Percentiles rank a stretch among this genome's conserved stretches.
phyloP scores from a whole-genome alignment of 2,329 filamentous ascomycete genomes.

The Alternaria consortialis region DNA sequence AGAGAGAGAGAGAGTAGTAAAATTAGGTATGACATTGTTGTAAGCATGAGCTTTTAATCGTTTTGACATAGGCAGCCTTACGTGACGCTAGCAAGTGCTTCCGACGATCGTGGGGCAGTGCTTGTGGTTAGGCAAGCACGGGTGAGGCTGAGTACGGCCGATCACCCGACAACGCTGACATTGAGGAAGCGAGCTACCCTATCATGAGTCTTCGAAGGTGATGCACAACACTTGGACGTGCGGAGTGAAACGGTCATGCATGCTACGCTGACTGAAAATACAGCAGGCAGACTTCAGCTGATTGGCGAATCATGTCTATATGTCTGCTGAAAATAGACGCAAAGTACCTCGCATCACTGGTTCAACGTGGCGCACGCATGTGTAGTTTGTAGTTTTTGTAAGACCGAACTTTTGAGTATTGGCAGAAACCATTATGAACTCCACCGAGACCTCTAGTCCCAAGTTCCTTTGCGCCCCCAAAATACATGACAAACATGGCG shows the following conservation, averaged over 20 bases:
- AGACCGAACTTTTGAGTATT: slow-evolving; percentile 24
- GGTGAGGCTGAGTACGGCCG: slow-evolving; percentile 4
- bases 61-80: neutral
- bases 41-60: neutral
- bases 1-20: neutral
- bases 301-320: neutral
- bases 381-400: neutral
- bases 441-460: slow-evolving; percentile 13
- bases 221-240: neutral
- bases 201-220: neutral
- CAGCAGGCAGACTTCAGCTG: neutral
- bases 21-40: neutral
- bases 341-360: neutral
- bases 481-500: slow-evolving; percentile 28
- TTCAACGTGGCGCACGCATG: neutral
- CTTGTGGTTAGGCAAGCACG: slow-evolving; percentile 1
- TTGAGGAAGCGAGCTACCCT: neutral
- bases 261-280: neutral
- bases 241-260: neutral
- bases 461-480: slow-evolving; percentile 1
- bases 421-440: slow-evolving; percentile 12
- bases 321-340: neutral
- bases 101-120: slow-evolving; percentile 10
- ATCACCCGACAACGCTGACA: neutral
- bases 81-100: neutral